Evolutionary conservation across 192 early-diverging fungal species (phyloP), one percentile per base, ranked within the genome.

Genomic region (Podila verticillata): DNA sequence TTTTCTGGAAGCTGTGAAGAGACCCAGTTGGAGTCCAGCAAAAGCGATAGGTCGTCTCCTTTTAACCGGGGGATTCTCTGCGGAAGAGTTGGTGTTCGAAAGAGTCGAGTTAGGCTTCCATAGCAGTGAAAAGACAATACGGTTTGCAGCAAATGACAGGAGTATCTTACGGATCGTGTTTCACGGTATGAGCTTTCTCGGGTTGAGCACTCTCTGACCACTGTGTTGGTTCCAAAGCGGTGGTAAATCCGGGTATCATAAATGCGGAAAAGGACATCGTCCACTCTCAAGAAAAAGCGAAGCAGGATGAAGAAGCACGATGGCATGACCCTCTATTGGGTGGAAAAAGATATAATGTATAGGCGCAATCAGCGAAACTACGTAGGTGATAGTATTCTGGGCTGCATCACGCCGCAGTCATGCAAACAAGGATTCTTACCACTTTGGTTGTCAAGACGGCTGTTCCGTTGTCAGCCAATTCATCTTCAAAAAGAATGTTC

Each of bases 401-500:
- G 2, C 39, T 44, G 39, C 39, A 2, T 39, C 39, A 4, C 10
- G 39, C 39, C 15, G 2, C 17, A 48, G 24, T 56, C 28, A 24
- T 51, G 35, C 59, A 10, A 17, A 34, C n/a, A 5, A 26, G n/a
- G n/a, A 72, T 48, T 24, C 87, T 70, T 84, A 95, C 94, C 65
- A 97, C 83, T 72, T 93, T 92, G 48, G 91, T 92, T 2, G 86
- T 89, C 32, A 97, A 80, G 61, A 94, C 85, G 17, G 95, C 93
- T 0, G 91, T 90, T 29, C 98, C 98, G 75, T 98, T 98, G 70
- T 99, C 98, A 26, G 92, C 95, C 61, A 99, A 83, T 80, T 99
- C 98, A 74, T 99, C 98, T 74, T 99, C 98, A 73, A 91, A 99
- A 56, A 99, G 84, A 1, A 96, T 90, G 59, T 96, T 90, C 68